Evolutionary conservation across 441 rosid genomes (phyloP), one percentile per base, ranked within the genome.

Genomic region (Populus trichocarpa): DNA sequence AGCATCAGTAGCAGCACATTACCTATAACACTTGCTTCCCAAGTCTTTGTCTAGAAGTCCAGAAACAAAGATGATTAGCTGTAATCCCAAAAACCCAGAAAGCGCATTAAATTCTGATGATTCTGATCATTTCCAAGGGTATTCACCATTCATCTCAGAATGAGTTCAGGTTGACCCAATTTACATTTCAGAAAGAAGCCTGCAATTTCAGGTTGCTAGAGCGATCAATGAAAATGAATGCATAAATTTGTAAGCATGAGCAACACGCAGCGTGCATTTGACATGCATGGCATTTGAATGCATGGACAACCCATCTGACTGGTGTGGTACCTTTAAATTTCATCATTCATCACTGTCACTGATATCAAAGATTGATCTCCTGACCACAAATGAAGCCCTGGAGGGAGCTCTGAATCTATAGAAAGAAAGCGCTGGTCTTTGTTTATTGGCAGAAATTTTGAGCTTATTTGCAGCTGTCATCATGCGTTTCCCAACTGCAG

Each of bases 321-420:
- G 22, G 6, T 18, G 70, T 18, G 70, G 40, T 38, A 53, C 40
- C 77, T 59, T 32, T 67, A 77, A 22, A 67, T 75, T 79, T 76
- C 79, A 38, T 81, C 77, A 87, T 73, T 85, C 86, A 42, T 88
- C 91, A 23, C 57, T 80, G 80, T 86, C 81, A 3, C 92, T 87
- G 40, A 93, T 83, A 81, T 91, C 88, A 75, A 89, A 92, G 69
- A 78, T 90, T 32, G 78, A n/a, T 80, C 77, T 83, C 71, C 79
- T 90, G 35, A 83, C 78, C 70, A 78, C 65, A 79, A 76, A 81
- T 42, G 82, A 22, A 13, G 81, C 13, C 35, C 18, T 74, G 68
- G 65, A 59, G 25, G 40, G 25, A 40, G 71, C 78, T 85, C 81
- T 81, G 84, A 79, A 67, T 80, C 74, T 86, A 81, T 71, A 74